These are phyloP conservation scores for Pistacia vera DNA, from an alignment of 345 rosid genomes.

Conservation along the genomic window DNA sequence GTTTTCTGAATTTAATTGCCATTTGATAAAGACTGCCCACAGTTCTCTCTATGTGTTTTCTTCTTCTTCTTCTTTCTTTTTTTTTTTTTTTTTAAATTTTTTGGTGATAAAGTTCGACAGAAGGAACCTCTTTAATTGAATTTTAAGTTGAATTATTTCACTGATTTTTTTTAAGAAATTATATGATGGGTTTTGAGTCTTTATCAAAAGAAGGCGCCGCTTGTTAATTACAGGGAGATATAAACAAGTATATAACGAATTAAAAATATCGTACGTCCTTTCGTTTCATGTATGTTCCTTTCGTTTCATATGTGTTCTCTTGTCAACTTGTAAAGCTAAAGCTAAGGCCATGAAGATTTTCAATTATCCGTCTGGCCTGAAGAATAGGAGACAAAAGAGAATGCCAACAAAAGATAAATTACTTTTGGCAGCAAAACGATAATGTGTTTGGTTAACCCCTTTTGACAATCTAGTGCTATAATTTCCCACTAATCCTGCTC, in stretches of 20 bases:
- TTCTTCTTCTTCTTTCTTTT: too few relatives aligned
- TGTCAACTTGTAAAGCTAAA: not conserved
- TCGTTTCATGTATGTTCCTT: too few relatives aligned
- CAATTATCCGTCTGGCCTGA: constrained; percentile 5
- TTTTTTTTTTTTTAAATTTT: too few relatives aligned
- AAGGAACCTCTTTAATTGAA: too few relatives aligned
- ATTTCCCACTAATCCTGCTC: constrained; percentile 16
- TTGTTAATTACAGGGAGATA: not conserved
- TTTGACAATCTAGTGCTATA: constrained; percentile 1
- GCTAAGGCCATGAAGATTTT: constrained; percentile 11
- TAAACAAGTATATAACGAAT: not conserved
- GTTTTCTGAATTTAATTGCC: too few relatives aligned
- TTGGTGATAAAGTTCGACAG: too few relatives aligned
- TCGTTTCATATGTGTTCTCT: not conserved
- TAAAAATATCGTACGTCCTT: not conserved
- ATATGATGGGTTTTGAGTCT: too few relatives aligned
- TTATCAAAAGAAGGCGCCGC: not conserved
- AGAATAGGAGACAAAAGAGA: constrained; percentile 6
- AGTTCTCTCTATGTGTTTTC: too few relatives aligned
- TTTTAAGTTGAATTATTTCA: too few relatives aligned
- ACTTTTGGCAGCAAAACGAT: constrained; percentile 10
- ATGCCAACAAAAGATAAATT: constrained; percentile 6
- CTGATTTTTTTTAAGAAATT: too few relatives aligned
- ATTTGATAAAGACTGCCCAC: too few relatives aligned
- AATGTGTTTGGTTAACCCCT: not conserved